phyloP scores from a whole-genome alignment of 192 early-diverging fungal species.

The Backusella liffmaniae region DNA sequence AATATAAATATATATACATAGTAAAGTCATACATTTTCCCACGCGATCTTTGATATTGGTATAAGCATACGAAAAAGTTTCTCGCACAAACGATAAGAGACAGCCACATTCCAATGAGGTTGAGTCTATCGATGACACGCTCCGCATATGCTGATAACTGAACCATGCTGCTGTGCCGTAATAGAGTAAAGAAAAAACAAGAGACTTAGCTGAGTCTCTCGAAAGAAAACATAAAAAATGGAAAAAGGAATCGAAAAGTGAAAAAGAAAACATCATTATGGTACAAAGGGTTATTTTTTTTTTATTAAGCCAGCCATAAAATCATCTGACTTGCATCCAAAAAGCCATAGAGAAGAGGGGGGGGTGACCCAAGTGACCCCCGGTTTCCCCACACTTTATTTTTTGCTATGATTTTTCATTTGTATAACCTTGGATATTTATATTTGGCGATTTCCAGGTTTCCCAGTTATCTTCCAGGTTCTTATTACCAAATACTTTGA shows the following conservation, averaged over 20 bases:
- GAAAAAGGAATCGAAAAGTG: slow-evolving; percentile 3
- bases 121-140: slow-evolving; percentile 30
- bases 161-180: slow-evolving; percentile 14
- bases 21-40: slow-evolving; percentile 27
- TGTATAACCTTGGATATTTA: slow-evolving; percentile 4
- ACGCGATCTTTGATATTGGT: slow-evolving; percentile 26
- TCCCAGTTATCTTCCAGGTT: slow-evolving; percentile 14
- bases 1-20: not conserved
- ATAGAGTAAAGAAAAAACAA: slow-evolving; percentile 2
- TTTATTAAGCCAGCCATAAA: not conserved
- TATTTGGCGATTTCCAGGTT: slow-evolving; percentile 15
- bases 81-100: slow-evolving; percentile 26
- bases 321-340: not conserved
- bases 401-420: not conserved
- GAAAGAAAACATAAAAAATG: not conserved
- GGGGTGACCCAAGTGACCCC: not conserved
- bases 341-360: not conserved
- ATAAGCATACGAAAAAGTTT: slow-evolving; percentile 26
- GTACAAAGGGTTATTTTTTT: not conserved
- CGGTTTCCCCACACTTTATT: not conserved
- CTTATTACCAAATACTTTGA: slow-evolving; percentile 29
- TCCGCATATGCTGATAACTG: slow-evolving; percentile 25
- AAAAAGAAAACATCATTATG: slow-evolving; percentile 1
- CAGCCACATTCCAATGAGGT: slow-evolving; percentile 34
- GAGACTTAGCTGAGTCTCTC: not conserved